Percentiles rank a stretch among this genome's conserved stretches.
Conservation (phyloP, 352 stramenopile species). For the Globisporangium okanoganense region DNA sequence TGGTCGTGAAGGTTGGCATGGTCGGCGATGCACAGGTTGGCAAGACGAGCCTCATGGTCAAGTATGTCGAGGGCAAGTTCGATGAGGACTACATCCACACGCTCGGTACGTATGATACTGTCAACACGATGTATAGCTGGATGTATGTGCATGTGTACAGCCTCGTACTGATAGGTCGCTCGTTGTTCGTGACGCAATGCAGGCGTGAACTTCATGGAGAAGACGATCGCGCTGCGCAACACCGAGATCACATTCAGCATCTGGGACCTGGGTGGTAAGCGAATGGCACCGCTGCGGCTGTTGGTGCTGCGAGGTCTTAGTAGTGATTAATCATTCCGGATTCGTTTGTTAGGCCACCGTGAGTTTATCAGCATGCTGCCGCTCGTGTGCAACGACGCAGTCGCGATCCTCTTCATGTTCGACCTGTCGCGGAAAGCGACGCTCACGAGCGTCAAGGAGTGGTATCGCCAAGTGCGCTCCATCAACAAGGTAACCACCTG, state of each 20-base stretch:
- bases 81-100: slow-evolving; percentile 97
- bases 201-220: slow-evolving; percentile 97
- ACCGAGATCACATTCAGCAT: slow-evolving; percentile 96
- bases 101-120: slow-evolving; percentile 50
- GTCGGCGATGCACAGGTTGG: slow-evolving; percentile 93
- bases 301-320: no score
- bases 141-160: background rate
- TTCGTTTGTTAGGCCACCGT: slow-evolving; percentile 51
- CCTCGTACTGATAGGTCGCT: no score
- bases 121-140: background rate
- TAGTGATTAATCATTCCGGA: background rate
- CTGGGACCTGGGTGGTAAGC: slow-evolving; percentile 89
- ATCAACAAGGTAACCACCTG: slow-evolving; percentile 77
- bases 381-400: slow-evolving; percentile 93
- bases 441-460: slow-evolving; percentile 92
- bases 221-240: slow-evolving; percentile 92
- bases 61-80: slow-evolving; percentile 95
- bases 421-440: slow-evolving; percentile 91
- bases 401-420: slow-evolving; percentile 96
- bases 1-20: slow-evolving; percentile 92
- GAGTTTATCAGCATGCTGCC: slow-evolving; percentile 95
- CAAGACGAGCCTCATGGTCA: slow-evolving; percentile 96
- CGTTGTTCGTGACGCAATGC: background rate
- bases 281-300: background rate
- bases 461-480: slow-evolving; percentile 88